Evolutionary conservation across 2,329 filamentous ascomycete species (phyloP).

Genomic region (Colletotrichum plurivorum): DNA sequence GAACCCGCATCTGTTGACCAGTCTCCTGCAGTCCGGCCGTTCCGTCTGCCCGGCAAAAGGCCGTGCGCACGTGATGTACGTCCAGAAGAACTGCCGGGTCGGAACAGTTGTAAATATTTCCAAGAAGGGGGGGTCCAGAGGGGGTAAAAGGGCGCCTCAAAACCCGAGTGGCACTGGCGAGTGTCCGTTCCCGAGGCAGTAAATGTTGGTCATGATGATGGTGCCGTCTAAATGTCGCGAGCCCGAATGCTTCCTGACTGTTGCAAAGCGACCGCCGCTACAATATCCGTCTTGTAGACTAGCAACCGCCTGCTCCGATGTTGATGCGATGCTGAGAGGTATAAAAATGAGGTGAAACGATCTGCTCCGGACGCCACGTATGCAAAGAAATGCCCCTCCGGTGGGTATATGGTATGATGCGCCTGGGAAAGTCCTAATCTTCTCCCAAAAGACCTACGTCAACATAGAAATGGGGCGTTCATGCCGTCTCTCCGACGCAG

Average conservation of each 20-base stretch:
- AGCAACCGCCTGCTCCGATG: slow-evolving; percentile 25
- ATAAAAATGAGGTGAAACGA: slow-evolving; percentile 38
- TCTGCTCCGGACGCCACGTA: slow-evolving; percentile 41
- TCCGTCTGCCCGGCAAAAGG: not conserved
- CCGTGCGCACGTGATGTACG: slow-evolving; percentile 7
- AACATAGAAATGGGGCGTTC: slow-evolving; percentile 39
- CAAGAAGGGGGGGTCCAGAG: slow-evolving; percentile 22
- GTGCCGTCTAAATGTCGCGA: slow-evolving; percentile 36
- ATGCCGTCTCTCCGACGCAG: slow-evolving; percentile 70
- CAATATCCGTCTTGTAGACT: slow-evolving; percentile 9
- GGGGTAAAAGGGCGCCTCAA: slow-evolving; percentile 9
- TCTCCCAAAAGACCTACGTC: slow-evolving; percentile 31
- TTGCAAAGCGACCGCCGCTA: slow-evolving; percentile 28
- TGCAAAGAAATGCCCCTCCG: slow-evolving; percentile 41
- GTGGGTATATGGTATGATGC: slow-evolving; percentile 42
- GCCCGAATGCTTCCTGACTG: slow-evolving; percentile 34
- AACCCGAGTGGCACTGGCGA: not conserved
- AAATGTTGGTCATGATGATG: slow-evolving; percentile 33
- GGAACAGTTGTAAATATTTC: slow-evolving; percentile 30
- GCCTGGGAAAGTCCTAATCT: slow-evolving; percentile 35
- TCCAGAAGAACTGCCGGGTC: slow-evolving; percentile 5
- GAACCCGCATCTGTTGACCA: not conserved
- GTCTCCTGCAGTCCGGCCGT: not conserved
- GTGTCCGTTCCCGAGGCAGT: not conserved
- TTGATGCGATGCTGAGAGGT: slow-evolving; percentile 39